Evolutionary conservation across 1,284 basidiomycete species (phyloP).

Genomic region (Trametes sp.): DNA sequence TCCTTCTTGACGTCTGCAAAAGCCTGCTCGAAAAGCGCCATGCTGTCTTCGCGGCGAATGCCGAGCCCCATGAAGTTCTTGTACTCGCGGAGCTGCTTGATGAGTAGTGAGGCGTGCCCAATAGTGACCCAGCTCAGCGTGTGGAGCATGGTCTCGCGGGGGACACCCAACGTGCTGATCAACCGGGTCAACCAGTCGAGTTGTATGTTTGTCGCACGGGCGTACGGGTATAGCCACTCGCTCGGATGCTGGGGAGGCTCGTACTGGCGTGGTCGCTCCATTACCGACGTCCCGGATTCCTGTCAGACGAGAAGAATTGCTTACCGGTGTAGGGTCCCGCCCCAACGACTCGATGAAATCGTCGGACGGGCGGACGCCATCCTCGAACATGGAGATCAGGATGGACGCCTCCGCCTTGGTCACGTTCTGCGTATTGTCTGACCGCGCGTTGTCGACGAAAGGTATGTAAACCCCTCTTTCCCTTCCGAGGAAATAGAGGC

Average conservation of each 20-base stretch:
- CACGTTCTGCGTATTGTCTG: background rate
- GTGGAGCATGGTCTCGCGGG: background rate
- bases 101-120: slow-evolving; percentile 8
- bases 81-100: background rate
- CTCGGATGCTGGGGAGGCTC: background rate
- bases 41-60: background rate
- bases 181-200: background rate
- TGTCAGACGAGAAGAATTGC: background rate
- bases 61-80: background rate
- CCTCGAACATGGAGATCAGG: background rate
- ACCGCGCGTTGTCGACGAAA: background rate
- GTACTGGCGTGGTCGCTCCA: background rate
- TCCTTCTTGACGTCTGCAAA: background rate
- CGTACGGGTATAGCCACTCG: background rate
- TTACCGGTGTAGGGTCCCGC: background rate
- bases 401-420: slow-evolving; percentile 1
- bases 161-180: background rate
- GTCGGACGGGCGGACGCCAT: background rate
- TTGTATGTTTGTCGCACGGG: background rate
- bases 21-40: background rate
- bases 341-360: background rate
- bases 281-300: no score
- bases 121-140: background rate
- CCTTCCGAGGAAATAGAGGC: background rate
- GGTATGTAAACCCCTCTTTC: background rate